Evolutionary conservation across 2,329 filamentous ascomycete genomes (phyloP).

Genomic region (Ophiostoma piceae): DNA sequence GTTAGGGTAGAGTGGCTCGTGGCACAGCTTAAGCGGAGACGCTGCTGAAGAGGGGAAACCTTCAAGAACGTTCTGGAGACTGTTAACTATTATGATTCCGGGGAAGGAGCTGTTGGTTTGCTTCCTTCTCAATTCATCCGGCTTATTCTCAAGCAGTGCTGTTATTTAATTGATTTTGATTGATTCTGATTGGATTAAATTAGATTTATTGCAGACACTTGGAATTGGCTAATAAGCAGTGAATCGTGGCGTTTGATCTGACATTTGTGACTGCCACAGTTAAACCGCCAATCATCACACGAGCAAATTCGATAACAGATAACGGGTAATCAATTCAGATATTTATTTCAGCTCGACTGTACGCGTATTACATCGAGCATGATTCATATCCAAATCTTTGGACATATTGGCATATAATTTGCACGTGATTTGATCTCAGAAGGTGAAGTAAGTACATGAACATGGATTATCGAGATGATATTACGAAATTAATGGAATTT

Average conservation of each 20-base stretch:
- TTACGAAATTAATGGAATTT: too few relatives aligned
- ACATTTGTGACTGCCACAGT: background rate
- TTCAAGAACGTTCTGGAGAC: constrained; percentile 5
- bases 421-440: background rate
- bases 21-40: constrained; percentile 8
- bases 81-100: background rate
- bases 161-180: background rate
- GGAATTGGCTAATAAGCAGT: background rate
- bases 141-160: background rate
- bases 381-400: background rate
- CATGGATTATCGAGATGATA: too few relatives aligned
- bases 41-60: constrained; percentile 11
- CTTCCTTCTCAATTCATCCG: background rate
- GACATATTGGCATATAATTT: background rate
- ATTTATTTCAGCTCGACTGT: background rate
- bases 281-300: background rate
- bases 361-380: background rate
- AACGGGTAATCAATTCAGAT: background rate
- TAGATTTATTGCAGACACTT: background rate
- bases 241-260: background rate
- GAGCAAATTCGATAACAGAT: background rate
- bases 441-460: too few relatives aligned
- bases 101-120: background rate
- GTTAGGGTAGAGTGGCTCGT: background rate
- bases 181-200: background rate